Base-by-base conservation (phyloP, 352 stramenopile genomes). In the Globisporangium acanthophoron region DNA sequence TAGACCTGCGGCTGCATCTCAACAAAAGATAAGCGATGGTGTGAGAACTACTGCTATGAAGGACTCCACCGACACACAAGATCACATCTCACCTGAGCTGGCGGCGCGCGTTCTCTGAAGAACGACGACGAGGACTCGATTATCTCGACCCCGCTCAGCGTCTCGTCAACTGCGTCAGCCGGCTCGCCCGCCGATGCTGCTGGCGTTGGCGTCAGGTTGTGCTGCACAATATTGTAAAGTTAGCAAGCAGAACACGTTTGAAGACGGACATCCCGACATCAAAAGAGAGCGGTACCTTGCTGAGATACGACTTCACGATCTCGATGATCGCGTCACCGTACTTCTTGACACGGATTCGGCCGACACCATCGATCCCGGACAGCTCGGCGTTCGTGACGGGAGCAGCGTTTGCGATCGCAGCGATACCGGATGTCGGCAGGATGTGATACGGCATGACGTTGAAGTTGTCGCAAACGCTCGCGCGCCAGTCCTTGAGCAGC, bases 391-490 rank as follows among this genome's bases (percentile, higher is more conserved):
- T 92, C 29, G 85, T 83, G 5, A 89, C 67, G 9, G 85, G 85
- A 12, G 89, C 81, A 11, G 80, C 77, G 58, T 90, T 89, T 33
- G 83, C 85, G 54, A 95, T 95, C 3, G 81, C 68, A 18, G 76
- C 83, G 52, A 95, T 95, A 44, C 85, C 85, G 8, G 72, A 68
- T 11, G 83, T 95, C 2, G 85, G 78, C 27, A 95, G 65, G 52
- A 95, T 95, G 37, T 95, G 85, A 52, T 95, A 95, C 52, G 85
- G 85, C 85, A 95, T 95, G 39, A 88, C 66, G 54, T 91, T 90
- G 39, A 86, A 84, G 54, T 76, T 91, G 65, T 95, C 85, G 56
- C 85, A 95, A 13, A 93, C 83, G 49, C 73, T 91, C 24, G 83
- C 85, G 51, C 85, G 81, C 85, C 85, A 95, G 62, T 95, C 85